Evolutionary conservation across 2,329 filamentous ascomycete genomes (phyloP), one percentile per base, ranked within the genome.

Genomic region (Whalleya microplaca): DNA sequence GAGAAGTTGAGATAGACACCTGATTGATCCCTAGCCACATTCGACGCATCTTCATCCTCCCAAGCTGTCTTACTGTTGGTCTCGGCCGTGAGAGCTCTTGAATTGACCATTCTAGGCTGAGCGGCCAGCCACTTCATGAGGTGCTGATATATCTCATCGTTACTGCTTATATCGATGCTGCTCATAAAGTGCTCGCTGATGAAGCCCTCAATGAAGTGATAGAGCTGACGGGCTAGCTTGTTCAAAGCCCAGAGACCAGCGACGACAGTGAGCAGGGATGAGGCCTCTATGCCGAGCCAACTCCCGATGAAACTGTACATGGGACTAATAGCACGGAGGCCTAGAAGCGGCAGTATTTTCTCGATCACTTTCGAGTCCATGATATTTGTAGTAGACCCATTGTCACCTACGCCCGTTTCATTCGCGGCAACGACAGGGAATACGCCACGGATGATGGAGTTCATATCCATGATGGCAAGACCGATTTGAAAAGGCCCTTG

Each of bases 1-100:
- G 83, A 82, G 69, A 86, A 86, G 67, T 86, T 86, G 48, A 85
- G 78, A 63, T 81, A 84, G n/a, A 71, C 73, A 2, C 72, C 69
- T 1, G 67, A 64, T 37, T 56, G 43, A 37, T 71, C 69, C 23
- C 64, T 68, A 51, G 70, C 62, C 4, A 73, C 65, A 40, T 65
- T 59, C 8, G 71, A 62, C 37, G 62, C 73, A 42, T 71, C 72
- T 48, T 72, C 71, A 56, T 73, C 71, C 23, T 71, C 83, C 83
- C 84, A 86, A 0, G 81, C 80, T 18, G 76, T 81, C 63, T 77
- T 80, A 49, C 76, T 78, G 2, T 77, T 76, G 0, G 83, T 86
- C 66, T 86, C 81, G 6, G 83, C 84, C 59, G 78, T 80, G 16
- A 86, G 71, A 5, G 76, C 77, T 14, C 81, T 77, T 40, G 82